Base-by-base conservation (phyloP, 2,329 filamentous ascomycete species). In the Botryotinia calthae region DNA sequence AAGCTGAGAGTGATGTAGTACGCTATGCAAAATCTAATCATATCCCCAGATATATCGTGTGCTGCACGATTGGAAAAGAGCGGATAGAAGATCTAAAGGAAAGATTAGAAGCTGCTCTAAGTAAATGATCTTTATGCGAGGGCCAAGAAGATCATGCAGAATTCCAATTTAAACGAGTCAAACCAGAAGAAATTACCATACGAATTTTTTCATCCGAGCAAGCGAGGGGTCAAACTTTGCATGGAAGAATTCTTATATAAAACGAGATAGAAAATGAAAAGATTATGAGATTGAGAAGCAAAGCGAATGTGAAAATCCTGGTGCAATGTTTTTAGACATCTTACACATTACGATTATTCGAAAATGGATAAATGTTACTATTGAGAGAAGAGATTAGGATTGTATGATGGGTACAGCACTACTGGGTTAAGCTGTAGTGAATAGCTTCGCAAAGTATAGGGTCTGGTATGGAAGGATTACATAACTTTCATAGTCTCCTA, bases 101-200 rank as follows among this genome's bases (percentile, higher is more conserved):
- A 48, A 10, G 4, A 1, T 25, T 25, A 9, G 3, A 2, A 5
- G 2, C 25, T 25, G 22, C 2, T 1, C 4, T 2, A 12, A 12
- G 46, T 10, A n/a, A 5, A 51, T 5, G 10, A 51, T 2, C 1
- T 4, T 4, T 0, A 14, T 6, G 48, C 25, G 25, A 51, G 5
- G 48, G 48, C 48, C 44, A 22, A 46, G 7, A 22, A 46, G 7
- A 46, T 22, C 1, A 22, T 46, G 8, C 5, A 37, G 8, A 1
- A 51, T n/a, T 14, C 25, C 6, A 14, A 4, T 51, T 14, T 6
- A 51, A 6, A 51, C 48, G 14, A n/a, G 2, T 16, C 48, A 54
- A n/a, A 16, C 25, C 48, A 54, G 25, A 16, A n/a, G 25, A n/a
- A n/a, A 14, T n/a, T 16, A n/a, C 25, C 16, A 16, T 14, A 54